Evolutionary conservation across 805 yeast species (phyloP), one percentile per base, ranked within the genome.

Genomic region (Ogataea kodamae): DNA sequence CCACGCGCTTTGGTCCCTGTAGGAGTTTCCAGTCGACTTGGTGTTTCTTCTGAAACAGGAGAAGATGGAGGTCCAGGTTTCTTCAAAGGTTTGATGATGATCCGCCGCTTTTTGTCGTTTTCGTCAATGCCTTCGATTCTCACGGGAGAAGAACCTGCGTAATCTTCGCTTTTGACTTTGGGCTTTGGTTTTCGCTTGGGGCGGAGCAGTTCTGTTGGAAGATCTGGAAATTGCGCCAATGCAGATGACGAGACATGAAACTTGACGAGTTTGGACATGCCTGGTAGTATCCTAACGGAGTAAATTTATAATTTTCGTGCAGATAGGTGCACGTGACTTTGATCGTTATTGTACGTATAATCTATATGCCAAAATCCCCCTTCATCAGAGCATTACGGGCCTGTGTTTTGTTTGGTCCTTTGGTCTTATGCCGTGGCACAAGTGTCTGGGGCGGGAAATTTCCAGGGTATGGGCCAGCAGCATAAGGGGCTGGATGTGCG

Each of bases 341-440:
- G 14, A 22, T 12, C 24, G 12, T 28, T 32, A 13, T 20, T 14
- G 16, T 23, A 18, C 9, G 25, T 17, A 9, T 3, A 25, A 12
- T 28, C 20, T 59, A 81, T 22, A 82, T 79, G 28, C 90, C 90
- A 60, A 81, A 82, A 35, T 70, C 70, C 18, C 82, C 83, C 37
- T 73, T 76, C 49, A 74, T 72, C 30, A 82, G 67, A 2, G 85
- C 84, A 32, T 76, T 70, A 46, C 87, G 68, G 27, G 82, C 64
- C 33, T 70, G 66, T 25, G 74, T 79, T 48, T 78, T 76, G 46
- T 74, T 74, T 15, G 54, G 50, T 9, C 52, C 46, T 17, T 49
- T 53, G 6, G 61, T 63, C 14, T 71, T 72, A 45, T 71, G 76
- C 6, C 70, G 46, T 42, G 62, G 69, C 49, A 65, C 74, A 50